These are phyloP conservation scores for Cnidoscolus chayamansa DNA, from an alignment of 441 rosid species.

Conservation along the genomic window DNA sequence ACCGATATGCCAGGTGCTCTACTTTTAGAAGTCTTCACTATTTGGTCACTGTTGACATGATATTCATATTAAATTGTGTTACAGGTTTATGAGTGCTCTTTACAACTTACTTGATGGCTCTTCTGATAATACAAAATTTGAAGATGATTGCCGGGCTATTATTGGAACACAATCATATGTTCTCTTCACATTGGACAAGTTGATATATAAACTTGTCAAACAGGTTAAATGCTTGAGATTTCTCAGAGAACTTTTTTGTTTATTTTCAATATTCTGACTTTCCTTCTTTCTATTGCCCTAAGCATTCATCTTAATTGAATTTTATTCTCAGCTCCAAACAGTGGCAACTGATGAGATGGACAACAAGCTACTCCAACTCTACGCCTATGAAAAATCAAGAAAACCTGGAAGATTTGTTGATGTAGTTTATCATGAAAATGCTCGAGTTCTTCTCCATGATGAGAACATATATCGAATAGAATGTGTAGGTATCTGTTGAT, in stretches of 20 bases:
- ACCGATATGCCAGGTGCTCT: slow-evolving; percentile 79
- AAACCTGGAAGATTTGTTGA: slow-evolving; percentile 66
- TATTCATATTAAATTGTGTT: slow-evolving; percentile 19
- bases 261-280: not conserved
- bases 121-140: slow-evolving; percentile 90
- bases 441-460: slow-evolving; percentile 83
- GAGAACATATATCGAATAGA: slow-evolving; percentile 86
- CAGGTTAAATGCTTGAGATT: slow-evolving; percentile 49
- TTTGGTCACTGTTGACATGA: slow-evolving; percentile 14
- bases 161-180: slow-evolving; percentile 96
- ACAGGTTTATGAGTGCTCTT: slow-evolving; percentile 90
- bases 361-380: slow-evolving; percentile 78
- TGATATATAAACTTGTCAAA: slow-evolving; percentile 86
- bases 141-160: slow-evolving; percentile 94
- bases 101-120: slow-evolving; percentile 94
- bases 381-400: slow-evolving; percentile 79
- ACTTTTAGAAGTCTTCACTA: slow-evolving; percentile 15
- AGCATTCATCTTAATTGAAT: not conserved
- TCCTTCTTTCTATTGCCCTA: slow-evolving; percentile 2
- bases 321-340: slow-evolving; percentile 69
- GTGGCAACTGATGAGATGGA: slow-evolving; percentile 85
- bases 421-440: slow-evolving; percentile 73
- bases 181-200: slow-evolving; percentile 91
- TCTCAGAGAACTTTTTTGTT: not conserved
- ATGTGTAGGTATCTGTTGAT: slow-evolving; percentile 59